Base-by-base conservation (phyloP, 1,284 basidiomycete species). In the Earliella scabrosa region DNA sequence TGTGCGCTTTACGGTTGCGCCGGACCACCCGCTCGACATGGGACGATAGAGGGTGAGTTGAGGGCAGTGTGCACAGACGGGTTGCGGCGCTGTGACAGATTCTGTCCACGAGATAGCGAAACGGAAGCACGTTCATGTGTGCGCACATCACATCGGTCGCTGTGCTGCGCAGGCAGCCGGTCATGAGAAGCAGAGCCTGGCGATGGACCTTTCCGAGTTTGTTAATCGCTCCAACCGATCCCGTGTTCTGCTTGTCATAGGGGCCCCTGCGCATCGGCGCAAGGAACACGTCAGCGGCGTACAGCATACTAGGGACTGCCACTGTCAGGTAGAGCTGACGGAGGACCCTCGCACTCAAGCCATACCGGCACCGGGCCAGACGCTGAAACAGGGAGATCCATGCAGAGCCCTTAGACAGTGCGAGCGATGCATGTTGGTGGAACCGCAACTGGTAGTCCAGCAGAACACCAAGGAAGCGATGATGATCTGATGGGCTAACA, bases 371-470 rank as follows among this genome's bases (percentile, higher is more conserved):
- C 2, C 14, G 45, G 0, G 69, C 63, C 5, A 77, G 53, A 1
- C 72, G 38, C 1, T 59, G 32, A 45, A 71, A 63, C 1, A 57
- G 56, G 0, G 57, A 11, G 0, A 68, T 51, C 61, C 65, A 67
- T 18, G 43, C 50, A 0, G 56, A 61, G 1, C 71, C 75, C 51
- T 74, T 77, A 0, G 55, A 66, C 0, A 73, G n/a, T 0, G 71
- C 74, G 0, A 61, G 31, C 1, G 60, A 60, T 0, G 47, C 49
- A 14, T 78, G 77, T 27, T 70, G 60, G 8, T 64, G 61, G 60
- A 69, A 80, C 0, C 58, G 45, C 4, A 80, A 70, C 7, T 68
- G 39, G 3, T 67, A 58, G 61, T 80, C 75, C 0, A 80, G 14
- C 8, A 68, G 39, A 0, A 78, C 63, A 0, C 77, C 75, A 1